Percentiles rank a stretch among this genome's conserved stretches.
phyloP scores from a whole-genome alignment of 2,329 filamentous ascomycete genomes.

The Akanthomyces muscarius region DNA sequence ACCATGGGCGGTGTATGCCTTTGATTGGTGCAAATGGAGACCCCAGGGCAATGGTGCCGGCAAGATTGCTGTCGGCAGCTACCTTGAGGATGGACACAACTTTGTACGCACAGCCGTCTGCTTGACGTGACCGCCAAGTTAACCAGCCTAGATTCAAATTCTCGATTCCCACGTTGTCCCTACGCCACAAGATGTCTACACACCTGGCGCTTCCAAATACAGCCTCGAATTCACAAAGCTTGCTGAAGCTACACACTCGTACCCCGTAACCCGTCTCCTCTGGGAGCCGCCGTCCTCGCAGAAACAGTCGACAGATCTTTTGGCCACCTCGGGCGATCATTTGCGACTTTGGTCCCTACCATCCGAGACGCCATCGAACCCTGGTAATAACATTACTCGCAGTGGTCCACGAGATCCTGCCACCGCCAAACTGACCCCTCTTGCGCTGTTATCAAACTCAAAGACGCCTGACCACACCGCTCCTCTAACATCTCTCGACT shows the following conservation, averaged over 20 bases:
- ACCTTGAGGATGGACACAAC: constrained; percentile 96
- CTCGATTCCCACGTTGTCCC: constrained; percentile 78
- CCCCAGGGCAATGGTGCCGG: constrained; percentile 76
- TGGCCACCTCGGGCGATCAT: constrained; percentile 94
- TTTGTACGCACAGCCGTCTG: constrained; percentile 60
- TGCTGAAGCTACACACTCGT: constrained; percentile 95
- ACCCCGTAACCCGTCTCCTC: constrained; percentile 88
- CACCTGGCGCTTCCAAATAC: constrained; percentile 66
- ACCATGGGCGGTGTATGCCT: constrained; percentile 92
- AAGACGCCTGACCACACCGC: constrained; percentile 98
- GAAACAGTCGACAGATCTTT: constrained; percentile 90
- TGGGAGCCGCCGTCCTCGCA: constrained; percentile 96
- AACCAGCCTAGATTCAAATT: constrained; percentile 76
- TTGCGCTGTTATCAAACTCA: constrained; percentile 92
- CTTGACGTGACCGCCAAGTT: neutral
- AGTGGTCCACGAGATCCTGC: constrained; percentile 50
- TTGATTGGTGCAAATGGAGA: constrained; percentile 99
- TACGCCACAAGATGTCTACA: constrained; percentile 64
- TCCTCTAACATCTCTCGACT: constrained; percentile 91
- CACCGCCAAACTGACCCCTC: constrained; percentile 78
- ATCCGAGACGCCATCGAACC: constrained; percentile 52
- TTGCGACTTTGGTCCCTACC: constrained; percentile 91
- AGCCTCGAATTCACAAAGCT: constrained; percentile 88
- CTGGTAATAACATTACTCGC: constrained; percentile 65
- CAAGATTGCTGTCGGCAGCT: constrained; percentile 92